Evolutionary conservation across 2,329 filamentous ascomycete genomes (phyloP).

Genomic region (Fusarium temperatum): DNA sequence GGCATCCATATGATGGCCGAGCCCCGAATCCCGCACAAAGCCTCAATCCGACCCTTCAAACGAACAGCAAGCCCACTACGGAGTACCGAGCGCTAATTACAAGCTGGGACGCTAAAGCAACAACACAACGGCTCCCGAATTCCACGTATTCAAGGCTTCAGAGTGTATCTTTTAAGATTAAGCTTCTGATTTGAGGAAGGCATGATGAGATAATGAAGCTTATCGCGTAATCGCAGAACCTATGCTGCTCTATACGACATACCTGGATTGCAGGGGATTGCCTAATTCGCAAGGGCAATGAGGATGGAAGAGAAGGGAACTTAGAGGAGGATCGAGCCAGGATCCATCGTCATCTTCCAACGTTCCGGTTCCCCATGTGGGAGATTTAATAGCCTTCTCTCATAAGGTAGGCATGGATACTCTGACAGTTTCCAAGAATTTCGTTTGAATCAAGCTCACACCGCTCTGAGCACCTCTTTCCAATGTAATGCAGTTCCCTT

Average conservation of each 20-base stretch:
- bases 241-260: not conserved
- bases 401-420: not conserved
- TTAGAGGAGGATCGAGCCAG: constrained; percentile 1
- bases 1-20: constrained; percentile 30
- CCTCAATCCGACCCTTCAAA: constrained; percentile 30
- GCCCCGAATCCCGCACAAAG: constrained; percentile 29
- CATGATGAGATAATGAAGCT: not conserved
- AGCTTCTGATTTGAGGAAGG: not conserved
- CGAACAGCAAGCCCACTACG: constrained; percentile 27
- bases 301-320: constrained; percentile 2
- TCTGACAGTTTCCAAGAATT: constrained; percentile 2
- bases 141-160: constrained; percentile 8
- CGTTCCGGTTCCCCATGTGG: constrained; percentile 10
- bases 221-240: not conserved
- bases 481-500: constrained; percentile 2
- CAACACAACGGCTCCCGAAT: constrained; percentile 28
- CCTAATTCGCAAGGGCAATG: constrained; percentile 19
- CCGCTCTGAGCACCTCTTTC: constrained; percentile 14
- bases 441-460: constrained; percentile 7
- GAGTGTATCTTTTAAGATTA: not conserved
- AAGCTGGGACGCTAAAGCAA: constrained; percentile 18
- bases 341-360: constrained; percentile 27
- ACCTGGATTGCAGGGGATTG: not conserved
- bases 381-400: not conserved
- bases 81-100: constrained; percentile 31